A percentile compares a stretch with the other conserved stretches of the same genome.
Conservation (phyloP, 2,329 filamentous ascomycete species). For the Corynespora cassiicola region DNA sequence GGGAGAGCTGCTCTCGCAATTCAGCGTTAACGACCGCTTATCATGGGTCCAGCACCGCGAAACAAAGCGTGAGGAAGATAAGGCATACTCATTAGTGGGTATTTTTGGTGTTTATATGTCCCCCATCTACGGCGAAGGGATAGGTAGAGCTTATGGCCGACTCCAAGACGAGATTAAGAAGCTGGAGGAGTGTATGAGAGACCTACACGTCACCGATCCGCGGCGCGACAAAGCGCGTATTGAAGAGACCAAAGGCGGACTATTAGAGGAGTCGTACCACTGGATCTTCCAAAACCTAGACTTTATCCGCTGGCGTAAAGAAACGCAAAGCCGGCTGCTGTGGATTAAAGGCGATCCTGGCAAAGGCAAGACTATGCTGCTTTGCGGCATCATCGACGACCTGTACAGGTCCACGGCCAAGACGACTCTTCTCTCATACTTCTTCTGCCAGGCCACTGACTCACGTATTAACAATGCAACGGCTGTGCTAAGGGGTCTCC, state of each 20-base stretch:
- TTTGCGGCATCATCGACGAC: slow-evolving; percentile 32
- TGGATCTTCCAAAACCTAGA: slow-evolving; percentile 28
- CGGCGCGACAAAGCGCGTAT: slow-evolving; percentile 9
- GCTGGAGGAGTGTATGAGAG: slow-evolving; percentile 11
- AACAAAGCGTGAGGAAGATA: slow-evolving; percentile 10
- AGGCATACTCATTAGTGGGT: slow-evolving; percentile 8
- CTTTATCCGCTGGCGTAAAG: slow-evolving; percentile 29
- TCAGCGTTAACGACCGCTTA: slow-evolving; percentile 13
- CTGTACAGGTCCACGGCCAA: slow-evolving; percentile 25
- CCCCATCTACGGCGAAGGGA: background rate
- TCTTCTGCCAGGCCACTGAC: slow-evolving; percentile 52
- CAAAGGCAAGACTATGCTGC: slow-evolving; percentile 48
- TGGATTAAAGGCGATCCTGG: slow-evolving; percentile 36
- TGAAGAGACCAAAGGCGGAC: background rate
- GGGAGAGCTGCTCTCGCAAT: background rate
- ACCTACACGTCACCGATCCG: slow-evolving; percentile 11
- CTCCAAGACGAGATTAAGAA: slow-evolving; percentile 10
- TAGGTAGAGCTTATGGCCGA: slow-evolving; percentile 9
- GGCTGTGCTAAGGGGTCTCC: slow-evolving; percentile 1
- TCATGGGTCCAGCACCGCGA: slow-evolving; percentile 9
- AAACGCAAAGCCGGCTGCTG: slow-evolving; percentile 32
- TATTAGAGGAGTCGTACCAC: slow-evolving; percentile 4
- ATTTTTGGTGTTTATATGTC: slow-evolving; percentile 10
- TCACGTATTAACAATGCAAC: slow-evolving; percentile 9
- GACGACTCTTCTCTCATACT: slow-evolving; percentile 16